These are phyloP conservation scores for Sapria himalayana DNA, from an alignment of 345 rosid species.

Conservation along the genomic window DNA sequence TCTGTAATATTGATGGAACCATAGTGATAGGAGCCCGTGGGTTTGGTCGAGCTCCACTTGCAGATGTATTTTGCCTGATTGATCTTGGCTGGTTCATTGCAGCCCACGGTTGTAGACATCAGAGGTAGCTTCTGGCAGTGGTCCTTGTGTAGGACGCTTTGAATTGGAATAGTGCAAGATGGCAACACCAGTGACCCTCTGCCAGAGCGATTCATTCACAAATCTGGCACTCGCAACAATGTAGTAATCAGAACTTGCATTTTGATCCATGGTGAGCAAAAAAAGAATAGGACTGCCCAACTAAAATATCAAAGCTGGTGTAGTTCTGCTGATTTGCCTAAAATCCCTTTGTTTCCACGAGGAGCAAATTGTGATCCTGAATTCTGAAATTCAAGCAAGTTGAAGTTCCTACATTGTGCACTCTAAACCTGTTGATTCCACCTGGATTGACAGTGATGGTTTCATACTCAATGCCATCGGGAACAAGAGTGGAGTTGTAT, in stretches of 20 bases:
- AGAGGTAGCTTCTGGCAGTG: conserved; percentile 63
- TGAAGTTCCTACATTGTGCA: conserved; percentile 80
- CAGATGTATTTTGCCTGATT: conserved; percentile 97
- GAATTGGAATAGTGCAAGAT: conserved; percentile 82
- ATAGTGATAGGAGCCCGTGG: conserved; percentile 88
- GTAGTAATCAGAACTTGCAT: conserved; percentile 90
- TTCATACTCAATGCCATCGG: conserved; percentile 52
- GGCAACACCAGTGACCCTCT: conserved; percentile 88
- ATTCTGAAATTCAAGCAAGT: conserved; percentile 93
- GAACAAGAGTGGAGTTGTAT: conserved; percentile 70
- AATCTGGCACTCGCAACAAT: conserved; percentile 90
- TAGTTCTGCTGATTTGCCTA: conserved; percentile 95
- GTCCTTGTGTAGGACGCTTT: conserved; percentile 78
- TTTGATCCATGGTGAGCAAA: conserved; percentile 89
- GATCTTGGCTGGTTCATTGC: conserved; percentile 99
- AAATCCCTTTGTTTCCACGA: conserved; percentile 87
- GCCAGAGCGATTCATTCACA: conserved; percentile 75
- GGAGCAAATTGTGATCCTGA: conserved; percentile 72
- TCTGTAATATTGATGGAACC: conserved; percentile 95
- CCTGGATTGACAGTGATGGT: conserved; percentile 84
- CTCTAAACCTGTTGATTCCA: conserved; percentile 76
- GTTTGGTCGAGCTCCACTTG: conserved; percentile 97
- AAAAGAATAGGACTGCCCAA: conserved; percentile 84
- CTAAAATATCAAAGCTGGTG: conserved; percentile 92
- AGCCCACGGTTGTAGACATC: conserved; percentile 78